A percentile compares a stretch with the other conserved stretches of the same genome.
Evolutionary conservation across 208 protist species (phyloP).

Genomic region (Vickermania spadyakhi): DNA sequence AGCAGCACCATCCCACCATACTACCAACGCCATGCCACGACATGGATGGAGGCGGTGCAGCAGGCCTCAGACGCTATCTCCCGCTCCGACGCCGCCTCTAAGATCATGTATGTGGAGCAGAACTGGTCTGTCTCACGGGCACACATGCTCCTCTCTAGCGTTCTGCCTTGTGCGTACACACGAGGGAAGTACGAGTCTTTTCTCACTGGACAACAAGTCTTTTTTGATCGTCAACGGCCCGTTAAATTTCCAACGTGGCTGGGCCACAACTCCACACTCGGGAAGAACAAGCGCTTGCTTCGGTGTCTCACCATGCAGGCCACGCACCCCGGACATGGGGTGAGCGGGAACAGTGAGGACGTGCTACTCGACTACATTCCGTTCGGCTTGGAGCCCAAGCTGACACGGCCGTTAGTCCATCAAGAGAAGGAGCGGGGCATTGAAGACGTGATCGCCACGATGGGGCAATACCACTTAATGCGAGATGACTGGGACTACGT

Average conservation of each 20-base stretch:
- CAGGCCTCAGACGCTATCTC: constrained; percentile 63
- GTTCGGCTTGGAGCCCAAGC: constrained; percentile 43
- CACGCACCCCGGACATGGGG: constrained; percentile 26
- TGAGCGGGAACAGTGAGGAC: constrained; percentile 67
- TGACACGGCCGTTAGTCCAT: constrained; percentile 43
- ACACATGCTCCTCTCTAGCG: constrained; percentile 63
- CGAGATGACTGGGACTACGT: constrained; percentile 87
- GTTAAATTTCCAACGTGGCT: constrained; percentile 87
- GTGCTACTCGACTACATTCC: constrained; percentile 83
- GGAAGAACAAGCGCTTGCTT: constrained; percentile 79
- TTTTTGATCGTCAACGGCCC: constrained; percentile 73
- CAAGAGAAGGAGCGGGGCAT: constrained; percentile 49
- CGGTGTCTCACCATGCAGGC: constrained; percentile 63
- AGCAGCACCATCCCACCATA: background rate
- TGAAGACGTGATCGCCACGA: constrained; percentile 61
- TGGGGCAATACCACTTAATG: constrained; percentile 82
- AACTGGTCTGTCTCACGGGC: constrained; percentile 81
- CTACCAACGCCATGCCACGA: constrained; percentile 4
- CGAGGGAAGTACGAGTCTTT: constrained; percentile 86
- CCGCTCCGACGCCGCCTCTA: constrained; percentile 50
- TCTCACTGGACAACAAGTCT: constrained; percentile 49
- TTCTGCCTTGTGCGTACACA: constrained; percentile 69
- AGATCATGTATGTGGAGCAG: constrained; percentile 83
- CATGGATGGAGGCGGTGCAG: constrained; percentile 42
- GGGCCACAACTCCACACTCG: constrained; percentile 79